phyloP scores from a whole-genome alignment of 306 rosid genomes.

The Astragalus membranaceus region DNA sequence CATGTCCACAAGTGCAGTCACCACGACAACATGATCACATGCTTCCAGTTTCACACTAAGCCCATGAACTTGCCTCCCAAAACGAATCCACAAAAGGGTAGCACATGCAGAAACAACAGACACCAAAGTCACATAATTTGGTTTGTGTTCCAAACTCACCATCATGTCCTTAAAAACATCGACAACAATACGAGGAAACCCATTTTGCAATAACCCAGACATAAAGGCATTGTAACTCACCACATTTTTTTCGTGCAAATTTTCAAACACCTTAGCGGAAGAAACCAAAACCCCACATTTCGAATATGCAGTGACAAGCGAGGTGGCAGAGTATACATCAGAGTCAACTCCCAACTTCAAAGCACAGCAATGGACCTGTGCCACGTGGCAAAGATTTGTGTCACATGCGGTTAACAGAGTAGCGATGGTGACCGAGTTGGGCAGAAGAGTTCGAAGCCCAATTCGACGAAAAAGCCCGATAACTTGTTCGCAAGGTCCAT shows the following conservation, averaged over 20 bases:
- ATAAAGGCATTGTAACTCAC: conserved; percentile 66
- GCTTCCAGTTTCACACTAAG: conserved; percentile 30
- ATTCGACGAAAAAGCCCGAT: conserved; percentile 16
- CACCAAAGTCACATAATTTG: conserved; percentile 46
- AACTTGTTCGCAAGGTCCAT: conserved; percentile 41
- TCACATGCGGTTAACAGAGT: conserved; percentile 34
- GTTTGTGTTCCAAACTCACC: conserved; percentile 16
- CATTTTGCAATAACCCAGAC: conserved; percentile 55
- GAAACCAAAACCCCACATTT: conserved; percentile 32
- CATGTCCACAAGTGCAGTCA: conserved; percentile 61
- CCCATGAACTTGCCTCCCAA: conserved; percentile 70
- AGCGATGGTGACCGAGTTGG: conserved; percentile 54
- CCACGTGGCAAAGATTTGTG: conserved; percentile 7
- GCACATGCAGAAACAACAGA: conserved; percentile 59
- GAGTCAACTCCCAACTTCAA: conserved; percentile 51
- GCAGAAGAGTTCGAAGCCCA: conserved; percentile 27
- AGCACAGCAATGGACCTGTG: conserved; percentile 54
- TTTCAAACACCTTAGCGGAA: conserved; percentile 44
- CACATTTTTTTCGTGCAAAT: conserved; percentile 36
- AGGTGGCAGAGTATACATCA: conserved; percentile 58
- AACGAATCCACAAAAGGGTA: conserved; percentile 24
- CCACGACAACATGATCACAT: conserved; percentile 33
- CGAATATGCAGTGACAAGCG: conserved; percentile 49
- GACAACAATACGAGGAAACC: conserved; percentile 30
- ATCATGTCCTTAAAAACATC: conserved; percentile 51